Percentiles rank a stretch among this genome's conserved stretches.
These are phyloP conservation scores for Camptophora hylomeconis DNA, from an alignment of 2,329 filamentous ascomycete species.

Conservation along the genomic window DNA sequence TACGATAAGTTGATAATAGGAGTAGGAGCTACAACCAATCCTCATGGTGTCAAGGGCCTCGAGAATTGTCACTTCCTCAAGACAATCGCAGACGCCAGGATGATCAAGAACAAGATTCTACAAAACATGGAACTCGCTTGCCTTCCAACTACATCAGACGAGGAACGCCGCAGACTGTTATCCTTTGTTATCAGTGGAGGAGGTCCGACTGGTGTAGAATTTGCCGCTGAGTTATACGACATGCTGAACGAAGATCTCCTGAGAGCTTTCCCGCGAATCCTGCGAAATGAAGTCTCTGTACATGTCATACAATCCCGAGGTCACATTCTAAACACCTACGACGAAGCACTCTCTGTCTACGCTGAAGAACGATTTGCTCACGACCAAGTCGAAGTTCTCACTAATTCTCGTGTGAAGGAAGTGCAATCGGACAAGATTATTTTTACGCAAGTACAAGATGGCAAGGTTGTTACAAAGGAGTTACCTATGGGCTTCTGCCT, in stretches of 20 bases:
- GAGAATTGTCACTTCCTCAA: slow-evolving; percentile 93
- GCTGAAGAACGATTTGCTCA: slow-evolving; percentile 83
- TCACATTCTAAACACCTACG: slow-evolving; percentile 96
- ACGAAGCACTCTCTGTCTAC: slow-evolving; percentile 83
- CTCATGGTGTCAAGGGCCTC: slow-evolving; percentile 88
- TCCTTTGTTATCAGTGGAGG: slow-evolving; percentile 96
- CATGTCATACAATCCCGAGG: slow-evolving; percentile 90
- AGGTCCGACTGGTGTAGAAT: slow-evolving; percentile 92
- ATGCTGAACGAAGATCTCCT: slow-evolving; percentile 90
- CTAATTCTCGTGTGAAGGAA: slow-evolving; percentile 86
- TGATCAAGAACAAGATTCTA: slow-evolving; percentile 78
- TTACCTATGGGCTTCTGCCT: slow-evolving; percentile 91
- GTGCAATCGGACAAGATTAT: slow-evolving; percentile 72
- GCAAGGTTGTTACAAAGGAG: slow-evolving; percentile 71
- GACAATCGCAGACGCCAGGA: slow-evolving; percentile 80
- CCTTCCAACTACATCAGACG: slow-evolving; percentile 80
- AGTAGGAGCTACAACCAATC: slow-evolving; percentile 82
- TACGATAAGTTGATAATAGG: slow-evolving; percentile 94
- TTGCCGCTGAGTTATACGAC: slow-evolving; percentile 91
- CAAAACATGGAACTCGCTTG: slow-evolving; percentile 83
- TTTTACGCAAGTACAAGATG: slow-evolving; percentile 68
- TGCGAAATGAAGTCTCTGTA: slow-evolving; percentile 96
- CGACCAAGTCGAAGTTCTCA: slow-evolving; percentile 82
- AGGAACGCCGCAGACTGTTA: slow-evolving; percentile 72
- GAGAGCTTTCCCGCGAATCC: slow-evolving; percentile 67